phyloP scores from a whole-genome alignment of 805 yeast genomes.

The Wickerhamomyces alni region DNA sequence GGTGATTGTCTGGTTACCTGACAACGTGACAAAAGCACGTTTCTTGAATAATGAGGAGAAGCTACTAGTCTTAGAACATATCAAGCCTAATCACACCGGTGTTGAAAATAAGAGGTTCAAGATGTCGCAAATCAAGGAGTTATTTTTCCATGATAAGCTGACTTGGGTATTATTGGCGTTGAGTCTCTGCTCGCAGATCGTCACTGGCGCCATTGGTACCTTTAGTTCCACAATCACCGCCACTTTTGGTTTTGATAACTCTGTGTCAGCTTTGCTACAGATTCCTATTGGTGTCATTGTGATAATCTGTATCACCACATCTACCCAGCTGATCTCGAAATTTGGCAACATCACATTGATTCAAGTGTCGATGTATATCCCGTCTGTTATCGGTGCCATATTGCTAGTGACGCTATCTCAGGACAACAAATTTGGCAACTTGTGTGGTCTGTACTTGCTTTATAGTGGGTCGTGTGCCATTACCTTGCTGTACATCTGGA shows the following conservation, averaged over 20 bases:
- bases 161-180: slow-evolving; percentile 41
- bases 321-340: slow-evolving; percentile 30
- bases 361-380: slow-evolving; percentile 34
- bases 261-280: slow-evolving; percentile 39
- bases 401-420: slow-evolving; percentile 34
- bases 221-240: slow-evolving; percentile 31
- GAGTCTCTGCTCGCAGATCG: slow-evolving; percentile 37
- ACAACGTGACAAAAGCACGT: slow-evolving; percentile 31
- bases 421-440: slow-evolving; percentile 34
- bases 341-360: slow-evolving; percentile 29
- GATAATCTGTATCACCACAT: slow-evolving; percentile 32
- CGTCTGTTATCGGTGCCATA: slow-evolving; percentile 45
- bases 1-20: slow-evolving; percentile 40
- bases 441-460: slow-evolving; percentile 40
- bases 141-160: slow-evolving; percentile 34
- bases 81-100: slow-evolving; percentile 40
- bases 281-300: slow-evolving; percentile 48
- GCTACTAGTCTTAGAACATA: slow-evolving; percentile 30
- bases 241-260: slow-evolving; percentile 1
- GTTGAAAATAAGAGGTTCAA: slow-evolving; percentile 39
- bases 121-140: slow-evolving; percentile 34
- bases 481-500: slow-evolving; percentile 53
- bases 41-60: slow-evolving; percentile 35
- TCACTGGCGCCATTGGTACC: slow-evolving; percentile 31
- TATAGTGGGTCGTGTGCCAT: slow-evolving; percentile 50